phyloP scores from a whole-genome alignment of 2,329 filamentous ascomycete species.

The Dichotomopilus funicola region DNA sequence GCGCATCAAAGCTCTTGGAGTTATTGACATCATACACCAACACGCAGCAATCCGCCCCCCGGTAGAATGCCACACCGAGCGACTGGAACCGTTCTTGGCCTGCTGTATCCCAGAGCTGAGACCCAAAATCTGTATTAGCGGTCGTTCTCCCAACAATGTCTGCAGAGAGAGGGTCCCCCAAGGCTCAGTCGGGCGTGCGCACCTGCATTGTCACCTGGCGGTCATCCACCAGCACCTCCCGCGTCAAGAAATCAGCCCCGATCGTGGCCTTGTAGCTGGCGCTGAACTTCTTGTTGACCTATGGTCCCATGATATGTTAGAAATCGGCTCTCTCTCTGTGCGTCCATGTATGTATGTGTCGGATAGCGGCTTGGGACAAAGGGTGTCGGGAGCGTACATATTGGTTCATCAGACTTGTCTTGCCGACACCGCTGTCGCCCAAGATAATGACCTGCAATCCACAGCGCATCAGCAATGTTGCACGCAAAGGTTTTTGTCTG shows the following conservation, averaged over 20 bases:
- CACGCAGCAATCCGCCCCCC: conserved; percentile 95
- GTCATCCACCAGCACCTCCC: conserved; percentile 96
- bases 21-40: conserved; percentile 99
- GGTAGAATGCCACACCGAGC: conserved; percentile 93
- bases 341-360: neutral
- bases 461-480: conserved; percentile 6
- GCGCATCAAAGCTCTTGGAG: conserved; percentile 95
- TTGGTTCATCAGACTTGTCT: conserved; percentile 99
- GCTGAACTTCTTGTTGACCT: conserved; percentile 99
- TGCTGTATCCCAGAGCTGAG: conserved; percentile 92
- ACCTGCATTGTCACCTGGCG: conserved; percentile 92
- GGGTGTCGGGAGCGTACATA: conserved; percentile 62
- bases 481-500: neutral
- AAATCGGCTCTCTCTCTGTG: neutral
- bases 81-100: conserved; percentile 98
- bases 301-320: conserved; percentile 15
- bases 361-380: conserved; percentile 3
- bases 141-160: neutral
- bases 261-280: conserved; percentile 99
- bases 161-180: neutral
- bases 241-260: conserved; percentile 95
- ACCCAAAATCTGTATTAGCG: conserved; percentile 11
- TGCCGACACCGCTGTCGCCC: conserved; percentile 96
- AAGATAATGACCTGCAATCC: conserved; percentile 84
- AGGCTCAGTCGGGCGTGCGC: conserved; percentile 5